Evolutionary conservation across 108 stramenopile genomes (phyloP), one percentile per base, ranked within the genome.

Genomic region (Schizochytrium sp.): DNA sequence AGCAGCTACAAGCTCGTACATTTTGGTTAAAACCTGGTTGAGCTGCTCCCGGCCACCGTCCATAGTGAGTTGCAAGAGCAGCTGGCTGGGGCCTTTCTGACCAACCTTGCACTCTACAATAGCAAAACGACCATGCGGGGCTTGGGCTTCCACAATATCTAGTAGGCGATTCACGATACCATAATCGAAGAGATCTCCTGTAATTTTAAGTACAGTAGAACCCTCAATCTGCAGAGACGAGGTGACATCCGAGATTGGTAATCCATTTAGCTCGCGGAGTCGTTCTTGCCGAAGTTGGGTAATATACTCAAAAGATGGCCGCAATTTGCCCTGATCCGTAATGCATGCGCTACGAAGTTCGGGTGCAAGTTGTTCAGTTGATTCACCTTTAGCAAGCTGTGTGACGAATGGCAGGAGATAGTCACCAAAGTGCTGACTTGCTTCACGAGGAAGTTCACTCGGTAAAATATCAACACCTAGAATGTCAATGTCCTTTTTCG

Each of bases 101-200:
- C 89, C 93, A 7, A 96, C 94, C 73, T 46, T 88, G 72, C 95
- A 95, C 61, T 94, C 93, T 50, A 91, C 87, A 61, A 96, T 92
- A 72, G 56, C 28, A 58, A 87, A 89, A 61, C 87, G 38, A 17
- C 72, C 72, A 2, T 69, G 64, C 0, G 64, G 64, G 2, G 15
- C 57, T 4, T n/a, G 49, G 17, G 87, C 72, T 87, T 96, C 96
- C 61, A 96, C 89, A 13, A 93, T 92, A 90, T 96, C 95, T 19
- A 96, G 91, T 3, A 96, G 87, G 61, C 93, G 92, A 91, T 97
- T 97, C 91, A 97, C 96, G 28, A 96, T 89, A 53, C 95, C 95
- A 46, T 94, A 93, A 91, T 97, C 97, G 91, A 97, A 97, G 60
- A 91, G 57, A 57, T 93, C 92, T 10, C 93, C 93, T 13, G 45